These are phyloP conservation scores for Aleurites moluccanus DNA, from an alignment of 441 rosid species.

Conservation along the genomic window DNA sequence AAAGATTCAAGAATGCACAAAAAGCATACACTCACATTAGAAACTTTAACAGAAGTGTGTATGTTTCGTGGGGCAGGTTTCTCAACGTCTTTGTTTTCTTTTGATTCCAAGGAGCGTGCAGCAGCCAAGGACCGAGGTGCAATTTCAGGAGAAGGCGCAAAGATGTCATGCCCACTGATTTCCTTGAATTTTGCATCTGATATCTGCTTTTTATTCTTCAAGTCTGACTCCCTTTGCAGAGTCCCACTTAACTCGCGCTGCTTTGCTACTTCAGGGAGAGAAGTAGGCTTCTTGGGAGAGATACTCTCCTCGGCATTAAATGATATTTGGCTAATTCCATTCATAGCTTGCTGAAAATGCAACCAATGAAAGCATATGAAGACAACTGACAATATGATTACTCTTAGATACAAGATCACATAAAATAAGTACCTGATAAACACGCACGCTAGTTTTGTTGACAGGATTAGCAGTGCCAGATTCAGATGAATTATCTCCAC, in stretches of 20 bases:
- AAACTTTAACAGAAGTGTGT: constrained; percentile 78
- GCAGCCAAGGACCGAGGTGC: constrained; percentile 56
- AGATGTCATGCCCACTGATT: constrained; percentile 87
- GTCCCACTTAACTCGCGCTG: constrained; percentile 96
- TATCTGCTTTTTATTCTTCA: constrained; percentile 55
- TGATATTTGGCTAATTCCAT: constrained; percentile 86
- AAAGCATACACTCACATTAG: constrained; percentile 51
- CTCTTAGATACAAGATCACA: background rate
- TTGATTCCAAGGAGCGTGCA: constrained; percentile 50
- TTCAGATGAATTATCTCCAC: constrained; percentile 49
- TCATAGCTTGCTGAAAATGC: constrained; percentile 61
- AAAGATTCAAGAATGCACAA: constrained; percentile 16
- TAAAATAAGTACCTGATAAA: constrained; percentile 58
- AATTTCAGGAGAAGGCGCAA: constrained; percentile 85
- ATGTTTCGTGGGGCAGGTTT: constrained; percentile 59
- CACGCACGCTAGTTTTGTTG: constrained; percentile 59
- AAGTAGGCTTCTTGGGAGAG: constrained; percentile 67
- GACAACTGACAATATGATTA: background rate
- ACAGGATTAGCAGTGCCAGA: constrained; percentile 34
- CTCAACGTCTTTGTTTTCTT: constrained; percentile 61
- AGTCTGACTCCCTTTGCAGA: constrained; percentile 54
- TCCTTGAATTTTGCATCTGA: constrained; percentile 85
- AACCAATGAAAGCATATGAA: constrained; percentile 5
- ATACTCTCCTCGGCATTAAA: constrained; percentile 64
- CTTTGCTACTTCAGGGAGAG: constrained; percentile 81